These are phyloP conservation scores for Angophora floribunda DNA, from an alignment of 345 rosid genomes.

Conservation along the genomic window DNA sequence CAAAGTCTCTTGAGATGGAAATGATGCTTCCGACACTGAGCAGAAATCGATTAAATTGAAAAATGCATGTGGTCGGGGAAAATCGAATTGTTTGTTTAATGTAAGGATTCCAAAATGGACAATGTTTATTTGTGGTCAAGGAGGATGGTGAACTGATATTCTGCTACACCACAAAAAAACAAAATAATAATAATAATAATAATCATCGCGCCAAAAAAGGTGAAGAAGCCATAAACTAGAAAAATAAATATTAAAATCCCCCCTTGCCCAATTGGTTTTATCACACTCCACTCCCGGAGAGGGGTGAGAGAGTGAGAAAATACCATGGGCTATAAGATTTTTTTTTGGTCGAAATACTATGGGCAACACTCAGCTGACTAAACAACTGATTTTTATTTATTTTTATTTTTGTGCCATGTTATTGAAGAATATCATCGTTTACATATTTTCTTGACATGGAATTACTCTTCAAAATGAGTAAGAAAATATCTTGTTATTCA, in stretches of 20 bases:
- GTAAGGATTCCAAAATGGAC: background rate
- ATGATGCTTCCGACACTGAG: background rate
- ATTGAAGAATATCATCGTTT: background rate
- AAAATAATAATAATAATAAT: no score
- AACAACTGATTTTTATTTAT: background rate
- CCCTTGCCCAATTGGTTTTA: background rate
- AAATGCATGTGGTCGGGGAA: background rate
- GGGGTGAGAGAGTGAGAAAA: no score
- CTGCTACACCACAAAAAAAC: no score
- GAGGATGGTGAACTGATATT: no score
- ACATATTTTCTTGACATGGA: background rate
- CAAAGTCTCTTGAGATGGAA: rapidly evolving
- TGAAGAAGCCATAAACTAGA: background rate
- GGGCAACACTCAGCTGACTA: background rate
- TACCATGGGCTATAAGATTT: no score
- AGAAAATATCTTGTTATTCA: no score
- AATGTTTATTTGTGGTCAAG: no score
- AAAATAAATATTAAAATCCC: background rate
- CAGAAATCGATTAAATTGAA: background rate
- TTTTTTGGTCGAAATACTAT: background rate
- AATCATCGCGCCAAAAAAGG: background rate
- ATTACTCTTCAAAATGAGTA: background rate
- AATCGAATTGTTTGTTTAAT: background rate
- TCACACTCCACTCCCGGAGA: background rate
- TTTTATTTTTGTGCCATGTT: background rate